Conservation (phyloP, 116 monocot genomes). For the Thalassia testudinum region DNA sequence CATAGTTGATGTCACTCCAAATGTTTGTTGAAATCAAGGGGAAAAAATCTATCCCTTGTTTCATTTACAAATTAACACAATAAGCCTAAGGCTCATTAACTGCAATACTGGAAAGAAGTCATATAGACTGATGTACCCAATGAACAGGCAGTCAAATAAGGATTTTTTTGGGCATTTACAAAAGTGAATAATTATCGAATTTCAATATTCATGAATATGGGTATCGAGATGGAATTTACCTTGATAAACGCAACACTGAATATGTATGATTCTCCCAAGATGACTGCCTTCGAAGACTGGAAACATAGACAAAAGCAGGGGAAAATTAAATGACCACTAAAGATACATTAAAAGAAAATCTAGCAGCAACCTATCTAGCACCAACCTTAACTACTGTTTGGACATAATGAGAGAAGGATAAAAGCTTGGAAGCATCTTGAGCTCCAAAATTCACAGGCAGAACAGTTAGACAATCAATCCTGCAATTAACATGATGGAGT, state of each 20-base stretch:
- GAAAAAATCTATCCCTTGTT: no score
- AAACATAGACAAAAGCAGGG: constrained; percentile 7
- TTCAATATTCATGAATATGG: background rate
- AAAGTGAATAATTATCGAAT: no score
- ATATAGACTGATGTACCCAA: no score
- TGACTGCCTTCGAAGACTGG: constrained; percentile 70
- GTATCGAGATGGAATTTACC: constrained; percentile 19
- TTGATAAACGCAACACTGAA: constrained; percentile 63
- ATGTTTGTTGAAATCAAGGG: no score
- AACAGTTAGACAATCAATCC: constrained; percentile 83
- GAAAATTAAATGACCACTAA: background rate
- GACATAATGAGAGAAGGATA: constrained; percentile 62
- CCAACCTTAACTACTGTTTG: constrained; percentile 61
- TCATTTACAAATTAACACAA: no score
- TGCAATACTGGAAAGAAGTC: no score
- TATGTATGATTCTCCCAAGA: constrained; percentile 68
- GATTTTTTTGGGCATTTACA: no score
- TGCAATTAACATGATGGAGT: constrained; percentile 22
- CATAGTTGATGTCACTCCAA: no score
- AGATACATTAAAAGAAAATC: constrained; percentile 4
- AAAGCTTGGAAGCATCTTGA: constrained; percentile 66
- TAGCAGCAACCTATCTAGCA: background rate
- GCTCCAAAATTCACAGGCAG: constrained; percentile 56
- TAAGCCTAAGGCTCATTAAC: no score
- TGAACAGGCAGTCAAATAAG: no score